Conservation (phyloP, 495 filamentous ascomycete species). For the Tuber microsphaerosporum region DNA sequence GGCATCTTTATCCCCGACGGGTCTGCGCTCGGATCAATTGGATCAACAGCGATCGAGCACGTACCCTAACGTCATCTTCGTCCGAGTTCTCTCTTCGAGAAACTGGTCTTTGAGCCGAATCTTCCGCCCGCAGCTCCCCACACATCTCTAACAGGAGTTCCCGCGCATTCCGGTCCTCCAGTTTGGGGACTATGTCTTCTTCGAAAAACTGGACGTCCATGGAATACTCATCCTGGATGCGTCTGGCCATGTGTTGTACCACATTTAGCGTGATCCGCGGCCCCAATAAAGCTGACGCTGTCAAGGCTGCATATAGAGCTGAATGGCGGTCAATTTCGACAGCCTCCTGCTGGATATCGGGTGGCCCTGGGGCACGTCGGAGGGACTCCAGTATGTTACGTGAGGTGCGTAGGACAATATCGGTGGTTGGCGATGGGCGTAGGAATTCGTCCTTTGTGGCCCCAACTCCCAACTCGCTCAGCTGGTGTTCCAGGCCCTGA, state of each 20-base stretch:
- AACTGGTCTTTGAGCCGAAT: slow-evolving; percentile 54
- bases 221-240: slow-evolving; percentile 44
- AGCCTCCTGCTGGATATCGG: slow-evolving; percentile 42
- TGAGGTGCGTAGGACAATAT: slow-evolving; percentile 67
- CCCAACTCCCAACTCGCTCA: slow-evolving; percentile 58
- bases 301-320: slow-evolving; percentile 35
- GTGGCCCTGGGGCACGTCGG: slow-evolving; percentile 35
- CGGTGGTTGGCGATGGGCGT: slow-evolving; percentile 52
- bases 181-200: slow-evolving; percentile 28
- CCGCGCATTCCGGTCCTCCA: slow-evolving; percentile 29
- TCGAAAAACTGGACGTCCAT: slow-evolving; percentile 41
- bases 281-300: slow-evolving; percentile 31
- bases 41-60: background rate
- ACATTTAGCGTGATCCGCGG: slow-evolving; percentile 20
- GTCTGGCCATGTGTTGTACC: slow-evolving; percentile 22
- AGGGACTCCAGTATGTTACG: slow-evolving; percentile 61
- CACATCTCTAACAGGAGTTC: slow-evolving; percentile 37
- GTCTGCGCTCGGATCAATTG: background rate
- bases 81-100: slow-evolving; percentile 47
- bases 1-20: slow-evolving; percentile 32
- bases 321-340: slow-evolving; percentile 42
- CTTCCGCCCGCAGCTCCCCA: slow-evolving; percentile 54
- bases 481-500: slow-evolving; percentile 52
- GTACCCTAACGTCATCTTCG: slow-evolving; percentile 37
- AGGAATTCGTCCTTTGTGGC: slow-evolving; percentile 53